Conservation (phyloP, 148 eudicot species). For the Silene conica region DNA sequence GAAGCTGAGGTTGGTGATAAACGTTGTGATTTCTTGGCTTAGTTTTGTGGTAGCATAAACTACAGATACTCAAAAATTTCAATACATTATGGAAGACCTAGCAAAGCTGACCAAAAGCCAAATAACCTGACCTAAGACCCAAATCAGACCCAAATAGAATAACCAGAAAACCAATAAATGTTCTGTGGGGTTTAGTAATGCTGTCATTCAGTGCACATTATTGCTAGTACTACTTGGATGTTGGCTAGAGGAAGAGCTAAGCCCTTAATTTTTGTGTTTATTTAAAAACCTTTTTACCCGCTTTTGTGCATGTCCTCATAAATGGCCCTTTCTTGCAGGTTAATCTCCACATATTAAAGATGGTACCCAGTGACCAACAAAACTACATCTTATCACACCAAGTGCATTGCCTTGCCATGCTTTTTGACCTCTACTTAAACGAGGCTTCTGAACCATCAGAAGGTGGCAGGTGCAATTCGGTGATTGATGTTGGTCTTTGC, state of each 20-base stretch:
- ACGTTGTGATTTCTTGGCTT: not conserved
- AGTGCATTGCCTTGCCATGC: slow-evolving; percentile 76
- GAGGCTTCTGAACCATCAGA: slow-evolving; percentile 47
- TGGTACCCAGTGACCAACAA: slow-evolving; percentile 59
- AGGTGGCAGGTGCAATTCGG: slow-evolving; percentile 39
- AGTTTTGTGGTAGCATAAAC: not conserved
- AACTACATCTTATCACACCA: slow-evolving; percentile 72
- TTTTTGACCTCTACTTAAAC: slow-evolving; percentile 69
- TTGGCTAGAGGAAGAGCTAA: not conserved
- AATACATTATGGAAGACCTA: not conserved
- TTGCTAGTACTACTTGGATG: not conserved
- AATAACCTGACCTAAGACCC: not conserved
- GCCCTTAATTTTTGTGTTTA: not conserved
- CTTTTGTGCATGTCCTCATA: not conserved
- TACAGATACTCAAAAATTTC: not conserved
- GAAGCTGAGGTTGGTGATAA: slow-evolving; percentile 81
- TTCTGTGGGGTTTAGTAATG: not conserved
- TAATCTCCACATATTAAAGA: slow-evolving; percentile 58
- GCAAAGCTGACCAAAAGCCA: not conserved
- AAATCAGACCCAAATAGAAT: not conserved
- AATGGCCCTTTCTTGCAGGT: slow-evolving; percentile 43
- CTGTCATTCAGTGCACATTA: not conserved
- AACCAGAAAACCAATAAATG: not conserved
- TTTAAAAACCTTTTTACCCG: not conserved
- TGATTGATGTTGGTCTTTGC: slow-evolving; percentile 72